phyloP scores from a whole-genome alignment of 495 filamentous ascomycete genomes.

The Penicillium roqueforti region DNA sequence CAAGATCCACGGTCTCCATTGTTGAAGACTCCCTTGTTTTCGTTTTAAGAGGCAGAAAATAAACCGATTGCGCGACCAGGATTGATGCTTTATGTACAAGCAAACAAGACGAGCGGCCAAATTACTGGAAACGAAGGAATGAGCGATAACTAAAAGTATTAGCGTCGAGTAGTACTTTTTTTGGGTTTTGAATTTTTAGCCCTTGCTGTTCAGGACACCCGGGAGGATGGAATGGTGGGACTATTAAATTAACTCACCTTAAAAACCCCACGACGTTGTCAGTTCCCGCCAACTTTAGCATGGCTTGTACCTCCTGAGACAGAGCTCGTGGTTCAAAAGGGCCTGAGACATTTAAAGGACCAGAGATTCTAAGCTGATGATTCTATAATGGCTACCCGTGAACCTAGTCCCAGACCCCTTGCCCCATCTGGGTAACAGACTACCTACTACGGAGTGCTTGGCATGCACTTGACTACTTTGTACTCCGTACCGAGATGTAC shows the following conservation, averaged over 20 bases:
- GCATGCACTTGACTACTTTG: constrained; percentile 1
- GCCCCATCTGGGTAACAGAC: background rate
- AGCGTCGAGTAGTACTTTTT: background rate
- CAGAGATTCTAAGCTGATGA: background rate
- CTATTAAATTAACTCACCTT: background rate
- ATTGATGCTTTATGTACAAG: constrained; percentile 7
- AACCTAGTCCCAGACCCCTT: background rate
- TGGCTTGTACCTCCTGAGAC: background rate
- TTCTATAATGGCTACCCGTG: background rate
- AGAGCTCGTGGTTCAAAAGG: background rate
- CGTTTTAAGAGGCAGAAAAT: background rate
- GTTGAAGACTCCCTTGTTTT: background rate
- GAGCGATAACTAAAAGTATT: background rate
- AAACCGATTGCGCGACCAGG: background rate
- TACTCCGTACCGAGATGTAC: background rate
- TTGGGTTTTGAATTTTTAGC: background rate
- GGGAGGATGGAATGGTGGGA: background rate
- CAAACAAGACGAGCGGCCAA: constrained; percentile 1
- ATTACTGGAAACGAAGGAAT: background rate
- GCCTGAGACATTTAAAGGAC: background rate
- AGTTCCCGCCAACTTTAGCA: background rate
- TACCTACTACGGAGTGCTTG: background rate
- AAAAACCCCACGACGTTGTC: too few species aligned
- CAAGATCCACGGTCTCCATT: constrained; percentile 32
- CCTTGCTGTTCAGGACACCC: background rate